Percentiles rank a stretch among this genome's conserved stretches.
phyloP scores from a whole-genome alignment of 805 yeast genomes.

The Maudiozyma pseudohumilis region DNA sequence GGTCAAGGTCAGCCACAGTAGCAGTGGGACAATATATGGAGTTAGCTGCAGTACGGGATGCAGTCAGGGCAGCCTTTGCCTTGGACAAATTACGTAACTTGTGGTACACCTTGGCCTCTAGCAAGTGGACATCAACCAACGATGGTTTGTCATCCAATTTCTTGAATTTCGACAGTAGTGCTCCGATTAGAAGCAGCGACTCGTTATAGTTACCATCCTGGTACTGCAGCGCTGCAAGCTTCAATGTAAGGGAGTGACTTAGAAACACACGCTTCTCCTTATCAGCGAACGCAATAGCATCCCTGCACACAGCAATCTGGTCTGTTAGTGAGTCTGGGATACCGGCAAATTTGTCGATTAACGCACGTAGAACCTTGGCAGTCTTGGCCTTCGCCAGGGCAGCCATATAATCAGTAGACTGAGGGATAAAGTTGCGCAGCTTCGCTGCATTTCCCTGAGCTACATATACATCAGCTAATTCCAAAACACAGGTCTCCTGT shows the following conservation, averaged over 20 bases:
- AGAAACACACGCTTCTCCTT: conserved; percentile 76
- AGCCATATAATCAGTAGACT: conserved; percentile 62
- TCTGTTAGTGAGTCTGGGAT: conserved; percentile 54
- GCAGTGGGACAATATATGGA: conserved; percentile 91
- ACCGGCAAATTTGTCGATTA: conserved; percentile 68
- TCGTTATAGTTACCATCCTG: conserved; percentile 55
- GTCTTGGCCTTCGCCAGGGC: conserved; percentile 88
- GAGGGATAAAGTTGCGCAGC: conserved; percentile 51
- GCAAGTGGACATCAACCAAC: conserved; percentile 86
- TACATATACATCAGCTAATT: conserved; percentile 65
- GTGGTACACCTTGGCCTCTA: conserved; percentile 84
- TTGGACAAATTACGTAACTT: conserved; percentile 85
- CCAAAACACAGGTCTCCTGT: conserved; percentile 63
- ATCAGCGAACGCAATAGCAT: conserved; percentile 80
- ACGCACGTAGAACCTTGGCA: conserved; percentile 74
- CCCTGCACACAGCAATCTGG: conserved; percentile 65
- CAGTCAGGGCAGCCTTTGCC: conserved; percentile 82
- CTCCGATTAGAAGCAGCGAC: conserved; percentile 62
- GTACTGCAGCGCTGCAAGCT: conserved; percentile 68
- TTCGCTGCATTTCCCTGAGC: conserved; percentile 37
- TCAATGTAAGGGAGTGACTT: conserved; percentile 78
- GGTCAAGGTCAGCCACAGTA: conserved; percentile 87
- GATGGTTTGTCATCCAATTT: conserved; percentile 92
- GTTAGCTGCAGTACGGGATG: conserved; percentile 96
- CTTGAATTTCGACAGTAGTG: conserved; percentile 74